Percentiles rank a stretch among this genome's conserved stretches.
Evolutionary conservation across 2,329 filamentous ascomycete species (phyloP).

Genomic region (Hypoxylon sp.): DNA sequence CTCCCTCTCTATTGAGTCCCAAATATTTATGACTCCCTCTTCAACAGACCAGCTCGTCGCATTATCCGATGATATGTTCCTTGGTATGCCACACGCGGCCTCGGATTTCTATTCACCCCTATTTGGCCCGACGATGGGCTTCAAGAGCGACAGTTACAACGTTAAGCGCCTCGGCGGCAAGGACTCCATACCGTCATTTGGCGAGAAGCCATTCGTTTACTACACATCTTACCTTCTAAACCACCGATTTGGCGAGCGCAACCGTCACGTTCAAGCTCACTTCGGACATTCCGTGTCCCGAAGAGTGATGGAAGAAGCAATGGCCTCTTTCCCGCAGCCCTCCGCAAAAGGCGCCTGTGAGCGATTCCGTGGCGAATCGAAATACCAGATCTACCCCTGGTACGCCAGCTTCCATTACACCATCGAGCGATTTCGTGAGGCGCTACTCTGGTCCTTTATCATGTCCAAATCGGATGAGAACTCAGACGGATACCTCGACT

Average conservation of each 20-base stretch:
- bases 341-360: slow-evolving; percentile 58
- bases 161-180: slow-evolving; percentile 50
- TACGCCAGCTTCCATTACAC: slow-evolving; percentile 61
- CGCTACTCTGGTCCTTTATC: slow-evolving; percentile 61
- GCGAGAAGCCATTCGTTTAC: slow-evolving; percentile 62
- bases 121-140: slow-evolving; percentile 60
- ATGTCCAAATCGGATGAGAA: slow-evolving; percentile 58
- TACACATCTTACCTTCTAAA: slow-evolving; percentile 63
- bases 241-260: slow-evolving; percentile 61
- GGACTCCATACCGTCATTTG: slow-evolving; percentile 57
- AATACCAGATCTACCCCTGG: slow-evolving; percentile 62
- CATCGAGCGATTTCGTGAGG: slow-evolving; percentile 61
- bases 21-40: slow-evolving; percentile 61
- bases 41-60: slow-evolving; percentile 59
- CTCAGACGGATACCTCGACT: slow-evolving; percentile 59
- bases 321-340: slow-evolving; percentile 60
- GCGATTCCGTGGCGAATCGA: slow-evolving; percentile 60
- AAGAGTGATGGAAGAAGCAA: slow-evolving; percentile 58
- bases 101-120: slow-evolving; percentile 62
- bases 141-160: slow-evolving; percentile 61
- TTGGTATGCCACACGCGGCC: slow-evolving; percentile 59
- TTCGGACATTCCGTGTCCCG: slow-evolving; percentile 61
- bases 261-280: slow-evolving; percentile 61
- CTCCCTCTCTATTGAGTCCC: slow-evolving; percentile 61
- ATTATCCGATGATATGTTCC: slow-evolving; percentile 62